phyloP scores from a whole-genome alignment of 148 eudicot genomes.

The Arbutus unedo region DNA sequence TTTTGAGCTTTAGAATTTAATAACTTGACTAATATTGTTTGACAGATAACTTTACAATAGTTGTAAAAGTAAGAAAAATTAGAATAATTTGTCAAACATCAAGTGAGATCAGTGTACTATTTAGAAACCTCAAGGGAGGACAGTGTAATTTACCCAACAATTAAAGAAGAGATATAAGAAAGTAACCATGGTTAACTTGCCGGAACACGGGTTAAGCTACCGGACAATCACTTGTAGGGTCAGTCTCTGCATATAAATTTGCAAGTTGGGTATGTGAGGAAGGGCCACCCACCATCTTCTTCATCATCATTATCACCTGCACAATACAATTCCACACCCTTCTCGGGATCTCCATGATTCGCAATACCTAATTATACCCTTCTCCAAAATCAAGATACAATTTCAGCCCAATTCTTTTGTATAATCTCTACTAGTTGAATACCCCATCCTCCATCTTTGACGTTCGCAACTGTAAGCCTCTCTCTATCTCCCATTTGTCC shows the following conservation, averaged over 20 bases:
- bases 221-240: not conserved
- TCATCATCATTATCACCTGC: not conserved
- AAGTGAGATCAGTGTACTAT: too few relatives aligned
- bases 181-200: slow-evolving; percentile 6
- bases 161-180: not conserved
- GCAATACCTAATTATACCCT: not conserved
- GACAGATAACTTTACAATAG: too few relatives aligned
- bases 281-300: not conserved
- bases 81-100: too few relatives aligned
- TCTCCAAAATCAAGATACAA: not conserved
- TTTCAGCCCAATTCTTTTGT: not conserved
- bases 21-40: too few relatives aligned
- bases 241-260: slow-evolving; percentile 7
- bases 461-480: slow-evolving; percentile 12
- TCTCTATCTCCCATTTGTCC: not conserved
- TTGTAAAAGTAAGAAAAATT: too few relatives aligned
- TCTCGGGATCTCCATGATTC: not conserved
- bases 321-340: not conserved
- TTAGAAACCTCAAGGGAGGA: too few relatives aligned
- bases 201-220: not conserved
- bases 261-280: not conserved
- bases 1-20: too few relatives aligned
- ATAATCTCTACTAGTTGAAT: not conserved
- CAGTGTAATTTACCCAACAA: too few relatives aligned
- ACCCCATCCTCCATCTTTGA: not conserved